A percentile compares a stretch with the other conserved stretches of the same genome.
These are phyloP conservation scores for Heterobasidion occidentale DNA, from an alignment of 1,284 basidiomycete species.

Conservation along the genomic window DNA sequence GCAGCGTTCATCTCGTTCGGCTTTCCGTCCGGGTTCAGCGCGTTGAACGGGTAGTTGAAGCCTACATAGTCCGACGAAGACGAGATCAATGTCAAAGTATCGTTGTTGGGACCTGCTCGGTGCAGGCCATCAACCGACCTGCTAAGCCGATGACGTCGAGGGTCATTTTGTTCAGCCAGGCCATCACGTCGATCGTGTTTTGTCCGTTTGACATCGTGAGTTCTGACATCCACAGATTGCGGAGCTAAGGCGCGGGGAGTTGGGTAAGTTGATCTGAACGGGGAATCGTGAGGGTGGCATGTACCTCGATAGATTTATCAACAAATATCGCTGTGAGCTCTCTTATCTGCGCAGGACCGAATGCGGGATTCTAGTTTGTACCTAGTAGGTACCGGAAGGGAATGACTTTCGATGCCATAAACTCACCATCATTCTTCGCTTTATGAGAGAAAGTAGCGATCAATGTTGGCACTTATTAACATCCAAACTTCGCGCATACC, in stretches of 20 bases:
- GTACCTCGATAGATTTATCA: slow-evolving; percentile 22
- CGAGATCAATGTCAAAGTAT: neutral
- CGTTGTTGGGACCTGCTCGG: neutral
- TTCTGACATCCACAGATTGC: slow-evolving; percentile 16
- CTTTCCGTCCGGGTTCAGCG: slow-evolving; percentile 20
- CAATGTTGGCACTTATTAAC: neutral
- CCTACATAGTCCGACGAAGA: slow-evolving; percentile 13
- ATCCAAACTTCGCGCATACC: slow-evolving; percentile 19
- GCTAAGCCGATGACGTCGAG: slow-evolving; percentile 46
- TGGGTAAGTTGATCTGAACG: neutral
- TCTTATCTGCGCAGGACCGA: slow-evolving; percentile 23
- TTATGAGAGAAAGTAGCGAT: neutral
- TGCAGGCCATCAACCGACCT: slow-evolving; percentile 17
- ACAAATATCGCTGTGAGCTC: slow-evolving; percentile 25
- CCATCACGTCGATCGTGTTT: slow-evolving; percentile 28
- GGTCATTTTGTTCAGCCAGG: slow-evolving; percentile 35
- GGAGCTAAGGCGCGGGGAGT: slow-evolving; percentile 12
- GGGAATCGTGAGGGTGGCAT: neutral
- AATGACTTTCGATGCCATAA: neutral
- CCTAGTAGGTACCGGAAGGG: neutral
- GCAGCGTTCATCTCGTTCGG: slow-evolving; percentile 33
- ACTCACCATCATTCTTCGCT: slow-evolving; percentile 27
- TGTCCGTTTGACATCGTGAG: slow-evolving; percentile 4
- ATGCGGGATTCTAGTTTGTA: slow-evolving; percentile 23
- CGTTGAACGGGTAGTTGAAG: slow-evolving; percentile 46